Conservation (phyloP, 202 grass and related monocot species). For the Cymbopogon flexuosus region DNA sequence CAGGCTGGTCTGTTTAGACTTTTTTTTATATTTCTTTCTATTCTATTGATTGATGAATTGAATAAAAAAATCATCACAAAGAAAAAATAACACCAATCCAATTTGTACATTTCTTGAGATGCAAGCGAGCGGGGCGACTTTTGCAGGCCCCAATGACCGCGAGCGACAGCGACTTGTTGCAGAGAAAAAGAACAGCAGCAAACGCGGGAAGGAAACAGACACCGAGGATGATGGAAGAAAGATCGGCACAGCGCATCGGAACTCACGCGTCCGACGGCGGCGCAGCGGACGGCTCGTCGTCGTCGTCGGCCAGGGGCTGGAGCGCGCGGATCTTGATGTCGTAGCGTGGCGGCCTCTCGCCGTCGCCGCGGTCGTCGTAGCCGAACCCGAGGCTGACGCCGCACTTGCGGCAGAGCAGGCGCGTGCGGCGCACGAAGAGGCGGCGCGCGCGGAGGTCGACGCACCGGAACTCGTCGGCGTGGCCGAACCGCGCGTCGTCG, state of each 20-base stretch:
- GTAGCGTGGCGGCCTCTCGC: conserved; percentile 7
- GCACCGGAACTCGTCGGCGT: conserved; percentile 51
- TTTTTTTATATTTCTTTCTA: too few species aligned
- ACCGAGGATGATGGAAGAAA: not conserved
- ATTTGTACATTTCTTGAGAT: conserved; percentile 24
- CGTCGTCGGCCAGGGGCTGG: conserved; percentile 19
- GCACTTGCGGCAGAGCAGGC: conserved; percentile 60
- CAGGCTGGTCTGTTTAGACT: not conserved
- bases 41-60: not conserved
- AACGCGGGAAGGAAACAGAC: not conserved
- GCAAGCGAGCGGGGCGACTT: conserved; percentile 11
- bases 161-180: not conserved
- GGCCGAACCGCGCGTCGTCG: conserved; percentile 56
- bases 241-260: not conserved
- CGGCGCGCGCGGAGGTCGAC: conserved; percentile 41
- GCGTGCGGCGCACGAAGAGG: conserved; percentile 47
- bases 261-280: not conserved
- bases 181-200: not conserved
- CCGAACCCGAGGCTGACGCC: conserved; percentile 39
- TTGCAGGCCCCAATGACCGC: not conserved
- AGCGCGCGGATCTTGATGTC: conserved; percentile 44
- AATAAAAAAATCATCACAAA: not conserved
- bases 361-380: conserved; percentile 28
- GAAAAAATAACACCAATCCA: not conserved
- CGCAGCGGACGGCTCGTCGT: not conserved